A percentile compares a stretch with the other conserved stretches of the same genome.
Conservation (phyloP, 177 flowering plant genomes). For the Vitis hybrid region DNA sequence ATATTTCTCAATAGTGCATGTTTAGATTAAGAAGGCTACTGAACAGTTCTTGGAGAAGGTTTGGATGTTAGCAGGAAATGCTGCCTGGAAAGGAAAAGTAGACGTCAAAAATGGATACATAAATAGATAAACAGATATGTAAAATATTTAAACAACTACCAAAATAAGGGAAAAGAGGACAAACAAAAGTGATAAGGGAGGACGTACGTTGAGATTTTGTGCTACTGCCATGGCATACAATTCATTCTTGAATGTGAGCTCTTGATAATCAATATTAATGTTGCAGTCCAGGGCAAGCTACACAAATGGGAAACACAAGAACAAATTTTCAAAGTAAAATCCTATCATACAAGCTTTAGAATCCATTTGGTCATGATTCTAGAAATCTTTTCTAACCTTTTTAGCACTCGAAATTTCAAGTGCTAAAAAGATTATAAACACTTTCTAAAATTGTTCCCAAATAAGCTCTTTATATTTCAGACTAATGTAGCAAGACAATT, state of each 20-base stretch:
- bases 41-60: constrained; percentile 31
- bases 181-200: not conserved
- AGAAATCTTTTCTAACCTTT: too few species aligned
- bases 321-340: too few species aligned
- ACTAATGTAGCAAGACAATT: too few species aligned
- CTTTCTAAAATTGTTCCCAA: too few species aligned
- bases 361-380: too few species aligned
- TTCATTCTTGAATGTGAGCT: constrained; percentile 14
- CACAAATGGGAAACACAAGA: not conserved
- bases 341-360: too few species aligned
- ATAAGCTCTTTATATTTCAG: too few species aligned
- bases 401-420: too few species aligned
- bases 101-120: too few species aligned
- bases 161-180: not conserved
- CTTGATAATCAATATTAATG: constrained; percentile 19
- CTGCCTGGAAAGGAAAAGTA: constrained; percentile 23
- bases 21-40: constrained; percentile 17
- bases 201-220: constrained; percentile 18
- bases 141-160: not conserved
- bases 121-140: not conserved
- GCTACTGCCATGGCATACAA: constrained; percentile 5
- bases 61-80: constrained; percentile 18
- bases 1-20: not conserved
- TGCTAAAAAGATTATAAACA: too few species aligned
- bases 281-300: constrained; percentile 47